Percentiles rank a stretch among this genome's conserved stretches.
These are phyloP conservation scores for Tolypocladium ovalisporum DNA, from an alignment of 2,329 filamentous ascomycete species.

Conservation along the genomic window DNA sequence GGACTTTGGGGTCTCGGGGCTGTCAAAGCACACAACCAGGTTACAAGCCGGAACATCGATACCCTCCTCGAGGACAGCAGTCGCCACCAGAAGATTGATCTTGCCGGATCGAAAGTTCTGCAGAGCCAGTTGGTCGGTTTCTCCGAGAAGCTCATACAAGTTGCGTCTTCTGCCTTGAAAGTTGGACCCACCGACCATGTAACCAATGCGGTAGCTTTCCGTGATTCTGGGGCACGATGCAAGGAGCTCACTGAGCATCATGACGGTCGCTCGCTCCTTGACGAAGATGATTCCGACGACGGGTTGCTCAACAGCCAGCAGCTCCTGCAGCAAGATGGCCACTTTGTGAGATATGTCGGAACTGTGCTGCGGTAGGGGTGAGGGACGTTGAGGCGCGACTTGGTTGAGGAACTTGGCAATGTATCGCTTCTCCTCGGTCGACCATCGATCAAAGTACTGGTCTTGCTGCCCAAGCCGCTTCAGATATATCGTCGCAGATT, in stretches of 20 bases:
- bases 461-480: constrained; percentile 7
- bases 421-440: constrained; percentile 43
- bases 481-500: constrained; percentile 28
- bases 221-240: constrained; percentile 35
- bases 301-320: constrained; percentile 30
- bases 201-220: constrained; percentile 37
- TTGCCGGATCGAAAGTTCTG: constrained; percentile 41
- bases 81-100: constrained; percentile 49
- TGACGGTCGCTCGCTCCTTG: constrained; percentile 48
- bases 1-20: constrained; percentile 37
- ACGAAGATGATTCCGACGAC: constrained; percentile 58
- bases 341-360: constrained; percentile 46
- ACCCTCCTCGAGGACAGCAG: constrained; percentile 55
- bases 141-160: constrained; percentile 25
- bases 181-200: constrained; percentile 43
- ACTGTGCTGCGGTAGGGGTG: constrained; percentile 4
- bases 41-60: constrained; percentile 58
- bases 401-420: constrained; percentile 34
- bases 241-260: constrained; percentile 48
- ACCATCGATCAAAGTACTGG: constrained; percentile 27
- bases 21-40: constrained; percentile 47
- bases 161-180: constrained; percentile 23
- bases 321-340: constrained; percentile 37
- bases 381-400: constrained; percentile 13
- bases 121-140: constrained; percentile 20